A percentile compares a stretch with the other conserved stretches of the same genome.
These are phyloP conservation scores for Meyerozyma elateridarum DNA, from an alignment of 1,139 yeast genomes.

Conservation along the genomic window DNA sequence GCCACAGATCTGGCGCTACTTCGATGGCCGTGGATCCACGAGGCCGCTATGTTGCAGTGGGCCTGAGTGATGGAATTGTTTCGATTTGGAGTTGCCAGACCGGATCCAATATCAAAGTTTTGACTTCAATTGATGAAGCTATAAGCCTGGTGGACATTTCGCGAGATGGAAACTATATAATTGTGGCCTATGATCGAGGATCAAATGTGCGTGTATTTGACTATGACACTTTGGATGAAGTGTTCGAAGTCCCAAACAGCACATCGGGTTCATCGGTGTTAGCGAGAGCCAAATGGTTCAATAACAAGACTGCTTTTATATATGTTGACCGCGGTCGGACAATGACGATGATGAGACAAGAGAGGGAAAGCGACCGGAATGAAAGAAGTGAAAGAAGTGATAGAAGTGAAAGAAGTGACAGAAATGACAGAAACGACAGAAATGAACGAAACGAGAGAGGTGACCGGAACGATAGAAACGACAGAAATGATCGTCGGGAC, in stretches of 20 bases:
- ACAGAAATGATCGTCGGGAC: too few relatives aligned
- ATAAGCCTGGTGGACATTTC: constrained; percentile 40
- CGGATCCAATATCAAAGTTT: constrained; percentile 40
- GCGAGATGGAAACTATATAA: constrained; percentile 42
- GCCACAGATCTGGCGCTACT: constrained; percentile 53
- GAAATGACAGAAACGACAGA: background rate
- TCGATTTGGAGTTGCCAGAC: constrained; percentile 52
- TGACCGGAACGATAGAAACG: too few relatives aligned
- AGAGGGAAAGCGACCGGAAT: too few relatives aligned
- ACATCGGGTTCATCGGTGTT: constrained; percentile 30
- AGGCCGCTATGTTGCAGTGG: constrained; percentile 53
- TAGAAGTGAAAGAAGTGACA: background rate
- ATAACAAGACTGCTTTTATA: constrained; percentile 32
- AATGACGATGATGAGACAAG: constrained; percentile 8
- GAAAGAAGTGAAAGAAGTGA: background rate
- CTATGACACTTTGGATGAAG: constrained; percentile 22
- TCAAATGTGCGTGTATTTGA: constrained; percentile 38
- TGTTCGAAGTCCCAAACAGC: constrained; percentile 35
- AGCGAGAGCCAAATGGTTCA: constrained; percentile 38
- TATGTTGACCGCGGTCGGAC: constrained; percentile 31
- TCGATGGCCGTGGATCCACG: constrained; percentile 52
- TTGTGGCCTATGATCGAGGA: constrained; percentile 41
- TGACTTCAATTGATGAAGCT: constrained; percentile 48
- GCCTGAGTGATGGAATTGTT: constrained; percentile 70
- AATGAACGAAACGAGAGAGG: too few relatives aligned